These are phyloP conservation scores for Hypoxylon subgilvum DNA, from an alignment of 495 filamentous ascomycete species.

Conservation along the genomic window DNA sequence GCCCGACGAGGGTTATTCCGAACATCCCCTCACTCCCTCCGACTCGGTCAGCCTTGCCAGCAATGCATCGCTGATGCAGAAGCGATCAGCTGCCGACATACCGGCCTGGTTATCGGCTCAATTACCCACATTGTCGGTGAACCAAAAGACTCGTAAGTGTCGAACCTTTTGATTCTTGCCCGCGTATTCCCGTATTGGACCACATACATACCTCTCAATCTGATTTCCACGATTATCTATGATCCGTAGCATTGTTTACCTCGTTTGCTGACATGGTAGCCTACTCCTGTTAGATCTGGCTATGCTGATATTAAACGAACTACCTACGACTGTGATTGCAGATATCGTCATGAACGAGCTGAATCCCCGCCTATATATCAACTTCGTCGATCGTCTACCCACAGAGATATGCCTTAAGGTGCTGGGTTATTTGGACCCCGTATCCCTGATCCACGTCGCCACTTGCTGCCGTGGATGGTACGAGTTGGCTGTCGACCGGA, in stretches of 20 bases:
- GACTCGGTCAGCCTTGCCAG: constrained; percentile 34
- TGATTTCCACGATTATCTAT: too few species aligned
- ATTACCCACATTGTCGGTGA: constrained; percentile 51
- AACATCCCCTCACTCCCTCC: constrained; percentile 58
- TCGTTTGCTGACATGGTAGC: constrained; percentile 1
- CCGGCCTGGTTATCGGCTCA: constrained; percentile 55
- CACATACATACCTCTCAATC: too few species aligned
- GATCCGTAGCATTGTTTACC: constrained; percentile 8
- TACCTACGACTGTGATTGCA: constrained; percentile 76
- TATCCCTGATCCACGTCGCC: constrained; percentile 77
- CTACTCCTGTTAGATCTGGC: constrained; percentile 57
- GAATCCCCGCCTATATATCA: constrained; percentile 83
- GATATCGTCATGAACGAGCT: constrained; percentile 75
- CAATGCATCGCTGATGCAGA: constrained; percentile 31
- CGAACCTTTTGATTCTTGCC: constrained; percentile 1
- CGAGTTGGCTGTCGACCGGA: constrained; percentile 76
- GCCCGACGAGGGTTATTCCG: constrained; percentile 65
- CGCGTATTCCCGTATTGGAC: background rate
- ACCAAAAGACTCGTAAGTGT: constrained; percentile 56
- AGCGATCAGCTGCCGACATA: constrained; percentile 40
- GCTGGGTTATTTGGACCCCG: constrained; percentile 80
- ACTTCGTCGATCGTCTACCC: constrained; percentile 84
- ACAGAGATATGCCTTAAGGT: constrained; percentile 88
- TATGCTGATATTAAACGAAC: constrained; percentile 70
- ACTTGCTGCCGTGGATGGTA: constrained; percentile 83